Evolutionary conservation across 176 grass and related monocot species (phyloP), one percentile per base, ranked within the genome.

Genomic region (Avena eriantha): DNA sequence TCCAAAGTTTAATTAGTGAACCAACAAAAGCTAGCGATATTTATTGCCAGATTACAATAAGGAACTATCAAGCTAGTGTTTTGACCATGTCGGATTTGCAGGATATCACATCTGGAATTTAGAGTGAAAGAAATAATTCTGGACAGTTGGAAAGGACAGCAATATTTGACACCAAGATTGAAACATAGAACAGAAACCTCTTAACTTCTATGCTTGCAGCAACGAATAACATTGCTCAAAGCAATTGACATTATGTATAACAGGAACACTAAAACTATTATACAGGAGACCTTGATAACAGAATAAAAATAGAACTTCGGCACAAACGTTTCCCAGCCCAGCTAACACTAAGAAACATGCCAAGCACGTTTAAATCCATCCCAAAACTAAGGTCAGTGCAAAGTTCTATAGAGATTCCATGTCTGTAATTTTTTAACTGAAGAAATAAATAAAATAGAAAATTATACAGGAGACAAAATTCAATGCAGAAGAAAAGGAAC

Each of bases 81-180:
- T 43, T 78, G 45, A 46, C 35, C 14, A 68, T 16, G 55, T 26
- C 34, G 3, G 64, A 45, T 72, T 64, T 51, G 56, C 35, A 67
- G 57, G 59, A 87, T 33, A 78, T 57, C 8, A 19, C 26, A 17
- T 86, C 53, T 50, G 82, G 26, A 90, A 77, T 43, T 77, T n/a
- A 61, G 21, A 86, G 47, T 63, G 8, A 16, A 54, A 86, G 11
- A 63, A 47, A 47, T 29, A 22, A 43, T 26, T 36, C 15, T 43
- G 36, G 33, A 43, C 36, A n/a, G 17, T 39, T 43, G 41, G 51
- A 86, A 24, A 77, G 35, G 41, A 60, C 17, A 34, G 29, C 53
- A 56, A 72, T 15, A 65, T 64, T 43, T 51, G 39, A 78, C 45
- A 53, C 4, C 21, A 82, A 45, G 65, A 33, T 47, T 10, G 50